These are phyloP conservation scores for Anthracocystis walkeri DNA, from an alignment of 1,284 basidiomycete species.

Conservation along the genomic window DNA sequence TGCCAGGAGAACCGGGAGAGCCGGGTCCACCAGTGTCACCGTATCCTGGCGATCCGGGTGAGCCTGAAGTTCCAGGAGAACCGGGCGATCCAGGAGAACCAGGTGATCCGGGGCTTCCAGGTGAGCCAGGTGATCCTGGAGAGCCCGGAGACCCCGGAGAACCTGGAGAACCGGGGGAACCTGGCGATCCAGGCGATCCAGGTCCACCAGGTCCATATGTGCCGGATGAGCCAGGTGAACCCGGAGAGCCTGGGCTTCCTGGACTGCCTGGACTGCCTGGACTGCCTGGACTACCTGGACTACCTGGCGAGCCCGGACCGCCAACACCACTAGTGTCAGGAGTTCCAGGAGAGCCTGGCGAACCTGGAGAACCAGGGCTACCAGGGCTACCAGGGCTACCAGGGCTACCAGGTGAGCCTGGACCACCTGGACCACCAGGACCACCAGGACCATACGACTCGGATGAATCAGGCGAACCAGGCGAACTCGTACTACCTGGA, in stretches of 20 bases:
- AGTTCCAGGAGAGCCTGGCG: neutral
- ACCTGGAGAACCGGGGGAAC: neutral
- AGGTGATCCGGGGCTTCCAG: neutral
- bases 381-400: neutral
- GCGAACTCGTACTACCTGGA: too few relatives aligned
- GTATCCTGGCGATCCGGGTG: neutral
- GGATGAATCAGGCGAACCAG: neutral
- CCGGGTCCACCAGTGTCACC: slow-evolving; percentile 7
- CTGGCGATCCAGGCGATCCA: neutral
- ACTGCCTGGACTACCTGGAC: neutral
- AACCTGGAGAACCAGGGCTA: neutral
- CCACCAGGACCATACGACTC: too few relatives aligned
- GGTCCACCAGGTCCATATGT: neutral
- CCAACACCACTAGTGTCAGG: too few relatives aligned
- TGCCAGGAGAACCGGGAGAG: too few relatives aligned
- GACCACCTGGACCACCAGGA: too few relatives aligned
- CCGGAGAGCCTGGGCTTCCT: neutral
- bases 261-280: neutral
- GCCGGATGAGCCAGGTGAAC: too few relatives aligned
- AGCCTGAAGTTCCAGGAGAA: slow-evolving; percentile 3
- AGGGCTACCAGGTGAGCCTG: too few relatives aligned
- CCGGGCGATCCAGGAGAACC: slow-evolving; percentile 1
- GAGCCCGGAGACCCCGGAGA: neutral
- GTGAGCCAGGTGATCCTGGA: neutral
- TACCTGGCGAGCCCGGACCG: neutral